These are phyloP conservation scores for Neurospora sublineolata DNA, from an alignment of 495 filamentous ascomycete genomes.

Conservation along the genomic window DNA sequence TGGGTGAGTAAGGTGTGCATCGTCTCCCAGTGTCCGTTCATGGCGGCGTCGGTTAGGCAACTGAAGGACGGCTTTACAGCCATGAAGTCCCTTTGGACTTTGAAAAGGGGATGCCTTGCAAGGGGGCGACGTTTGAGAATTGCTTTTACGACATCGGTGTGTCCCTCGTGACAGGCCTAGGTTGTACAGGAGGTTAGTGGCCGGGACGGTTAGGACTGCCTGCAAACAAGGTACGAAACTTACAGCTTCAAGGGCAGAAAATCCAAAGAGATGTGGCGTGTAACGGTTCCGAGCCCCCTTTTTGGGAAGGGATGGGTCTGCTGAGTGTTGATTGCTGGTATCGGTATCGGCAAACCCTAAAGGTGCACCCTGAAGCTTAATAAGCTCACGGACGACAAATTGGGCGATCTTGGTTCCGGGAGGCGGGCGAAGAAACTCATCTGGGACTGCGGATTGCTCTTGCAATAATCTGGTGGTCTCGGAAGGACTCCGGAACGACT, in stretches of 20 bases:
- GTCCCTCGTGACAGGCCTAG: not conserved
- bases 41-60: not conserved
- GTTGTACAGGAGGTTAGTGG: not conserved
- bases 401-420: not conserved
- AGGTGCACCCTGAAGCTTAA: not conserved
- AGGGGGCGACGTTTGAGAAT: not conserved
- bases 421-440: not conserved
- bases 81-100: not conserved
- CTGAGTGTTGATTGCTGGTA: not conserved
- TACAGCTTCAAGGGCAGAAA: not conserved
- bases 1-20: not conserved
- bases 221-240: not conserved
- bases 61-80: not conserved
- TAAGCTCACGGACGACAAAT: not conserved
- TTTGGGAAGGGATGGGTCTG: not conserved
- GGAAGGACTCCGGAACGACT: not conserved
- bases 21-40: not conserved
- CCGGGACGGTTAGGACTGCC: not conserved
- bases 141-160: not conserved
- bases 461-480: not conserved
- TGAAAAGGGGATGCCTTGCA: not conserved
- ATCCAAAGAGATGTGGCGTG: not conserved
- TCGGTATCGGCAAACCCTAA: not conserved
- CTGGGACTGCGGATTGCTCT: not conserved
- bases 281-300: not conserved